Conservation (phyloP, 2,329 filamentous ascomycete genomes). For the Epichloe glyceriae region DNA sequence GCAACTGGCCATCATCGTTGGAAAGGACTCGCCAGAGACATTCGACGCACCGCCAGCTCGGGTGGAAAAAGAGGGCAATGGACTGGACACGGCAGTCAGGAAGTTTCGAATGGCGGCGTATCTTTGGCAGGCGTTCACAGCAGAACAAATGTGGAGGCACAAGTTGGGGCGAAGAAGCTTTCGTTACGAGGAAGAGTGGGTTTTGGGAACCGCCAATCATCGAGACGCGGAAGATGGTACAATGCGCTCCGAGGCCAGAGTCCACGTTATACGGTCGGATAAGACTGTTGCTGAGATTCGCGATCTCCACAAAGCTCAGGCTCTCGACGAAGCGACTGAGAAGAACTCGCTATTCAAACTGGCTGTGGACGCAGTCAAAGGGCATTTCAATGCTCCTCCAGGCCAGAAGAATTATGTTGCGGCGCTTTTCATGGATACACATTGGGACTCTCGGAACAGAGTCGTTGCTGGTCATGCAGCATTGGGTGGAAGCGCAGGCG, state of each 20-base stretch:
- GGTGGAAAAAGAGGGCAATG: slow-evolving; percentile 67
- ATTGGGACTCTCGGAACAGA: slow-evolving; percentile 65
- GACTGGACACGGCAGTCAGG: slow-evolving; percentile 62
- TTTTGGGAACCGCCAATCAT: slow-evolving; percentile 63
- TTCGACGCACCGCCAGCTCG: slow-evolving; percentile 73
- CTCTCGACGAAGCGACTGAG: slow-evolving; percentile 54
- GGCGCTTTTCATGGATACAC: slow-evolving; percentile 71
- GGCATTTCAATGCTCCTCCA: slow-evolving; percentile 59
- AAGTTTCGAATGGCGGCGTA: slow-evolving; percentile 96
- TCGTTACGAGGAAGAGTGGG: slow-evolving; percentile 92
- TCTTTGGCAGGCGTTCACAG: slow-evolving; percentile 93
- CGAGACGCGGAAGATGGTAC: slow-evolving; percentile 57
- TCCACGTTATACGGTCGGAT: slow-evolving; percentile 72
- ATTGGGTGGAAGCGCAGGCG: slow-evolving; percentile 60
- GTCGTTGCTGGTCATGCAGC: slow-evolving; percentile 72
- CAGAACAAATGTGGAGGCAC: slow-evolving; percentile 89
- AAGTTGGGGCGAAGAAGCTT: slow-evolving; percentile 77
- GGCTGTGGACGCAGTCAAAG: slow-evolving; percentile 62
- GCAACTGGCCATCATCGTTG: slow-evolving; percentile 78
- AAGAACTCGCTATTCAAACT: slow-evolving; percentile 66
- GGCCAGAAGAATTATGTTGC: slow-evolving; percentile 85
- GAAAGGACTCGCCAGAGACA: slow-evolving; percentile 73
- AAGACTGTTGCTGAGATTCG: slow-evolving; percentile 78
- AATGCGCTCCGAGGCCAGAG: slow-evolving; percentile 81
- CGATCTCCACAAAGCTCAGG: slow-evolving; percentile 65